Evolutionary conservation across 257 asterid genomes (phyloP), one percentile per base, ranked within the genome.

Genomic region (Solanum sparsipilum): DNA sequence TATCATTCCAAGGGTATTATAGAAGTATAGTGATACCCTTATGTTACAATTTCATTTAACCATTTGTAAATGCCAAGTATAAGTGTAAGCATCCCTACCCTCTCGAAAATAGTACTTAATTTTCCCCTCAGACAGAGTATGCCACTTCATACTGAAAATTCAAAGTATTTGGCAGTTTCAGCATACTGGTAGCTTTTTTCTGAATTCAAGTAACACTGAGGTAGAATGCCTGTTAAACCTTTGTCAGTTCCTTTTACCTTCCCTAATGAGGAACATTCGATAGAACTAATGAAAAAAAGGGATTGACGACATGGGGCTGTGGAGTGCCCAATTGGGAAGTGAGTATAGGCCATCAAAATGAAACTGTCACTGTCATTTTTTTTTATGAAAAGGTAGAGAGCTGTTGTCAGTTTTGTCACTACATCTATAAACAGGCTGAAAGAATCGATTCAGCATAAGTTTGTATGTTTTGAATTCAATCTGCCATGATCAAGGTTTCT

Each of bases 401-500:
- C 70, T 63, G 1, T 7, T 38, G 83, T 74, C 46, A 34, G 82
- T 75, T 4, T 35, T 73, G 31, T 76, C 67, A 79, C 38, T 46
- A 79, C 85, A 44, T 79, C 67, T 75, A 10, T 5, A 75, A 75
- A 79, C 27, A 27, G 65, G 39, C 67, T 46, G 60, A 44, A 79
- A 79, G 67, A 44, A 44, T 79, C 52, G 67, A 27, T 44, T 44
- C 85, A 27, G 16, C 9, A 5, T 63, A 44, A 79, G 85, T 46
- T 79, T 79, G 67, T 27, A 16, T 29, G 16, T 44, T 44, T 79
- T 46, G 85, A 79, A 79, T 46, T 79, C 85, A 46, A 79, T 46
- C 39, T 44, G 35, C 18, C 38, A 25, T 25, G 39, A 81, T 98
- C 99, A 46, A 16, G 6, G 67, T 44, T 46, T 79, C 84, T 44